Conservation (phyloP, 441 rosid genomes). For the Erodium texanum region DNA sequence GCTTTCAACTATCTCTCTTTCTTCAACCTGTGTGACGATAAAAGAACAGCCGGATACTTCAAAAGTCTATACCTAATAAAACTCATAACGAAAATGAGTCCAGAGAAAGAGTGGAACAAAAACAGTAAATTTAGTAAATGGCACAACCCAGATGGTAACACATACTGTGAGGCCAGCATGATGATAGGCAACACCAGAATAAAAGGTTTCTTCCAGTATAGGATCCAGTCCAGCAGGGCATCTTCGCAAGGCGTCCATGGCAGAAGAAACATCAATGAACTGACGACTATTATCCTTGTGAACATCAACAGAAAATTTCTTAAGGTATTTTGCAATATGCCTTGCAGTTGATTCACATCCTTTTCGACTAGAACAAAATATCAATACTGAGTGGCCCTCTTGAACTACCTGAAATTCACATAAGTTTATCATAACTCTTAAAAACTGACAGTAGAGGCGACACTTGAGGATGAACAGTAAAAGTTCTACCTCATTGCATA, state of each 20-base stretch:
- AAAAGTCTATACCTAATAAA: background rate
- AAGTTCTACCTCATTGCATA: slow-evolving; percentile 74
- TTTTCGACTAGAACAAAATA: slow-evolving; percentile 95
- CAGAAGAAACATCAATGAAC: slow-evolving; percentile 58
- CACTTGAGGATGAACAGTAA: slow-evolving; percentile 11
- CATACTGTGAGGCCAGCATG: slow-evolving; percentile 97
- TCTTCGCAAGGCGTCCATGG: slow-evolving; percentile 67
- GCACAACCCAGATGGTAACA: slow-evolving; percentile 14
- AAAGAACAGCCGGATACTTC: slow-evolving; percentile 13
- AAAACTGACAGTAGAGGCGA: slow-evolving; percentile 13
- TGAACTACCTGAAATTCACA: slow-evolving; percentile 64
- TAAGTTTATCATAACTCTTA: slow-evolving; percentile 17
- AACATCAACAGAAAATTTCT: slow-evolving; percentile 38
- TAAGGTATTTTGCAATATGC: slow-evolving; percentile 71
- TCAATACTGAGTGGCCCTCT: slow-evolving; percentile 89
- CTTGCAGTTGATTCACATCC: slow-evolving; percentile 98
- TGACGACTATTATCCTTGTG: slow-evolving; percentile 50
- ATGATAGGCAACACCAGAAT: slow-evolving; percentile 95
- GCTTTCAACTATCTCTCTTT: slow-evolving; percentile 90
- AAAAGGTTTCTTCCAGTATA: slow-evolving; percentile 79
- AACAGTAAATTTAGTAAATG: slow-evolving; percentile 7
- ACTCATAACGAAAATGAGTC: slow-evolving; percentile 6
- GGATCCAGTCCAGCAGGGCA: slow-evolving; percentile 94
- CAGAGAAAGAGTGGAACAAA: slow-evolving; percentile 15
- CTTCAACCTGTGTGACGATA: slow-evolving; percentile 61